Conservation (phyloP, 768 basidiomycete species). For the Naganishia antarctica region DNA sequence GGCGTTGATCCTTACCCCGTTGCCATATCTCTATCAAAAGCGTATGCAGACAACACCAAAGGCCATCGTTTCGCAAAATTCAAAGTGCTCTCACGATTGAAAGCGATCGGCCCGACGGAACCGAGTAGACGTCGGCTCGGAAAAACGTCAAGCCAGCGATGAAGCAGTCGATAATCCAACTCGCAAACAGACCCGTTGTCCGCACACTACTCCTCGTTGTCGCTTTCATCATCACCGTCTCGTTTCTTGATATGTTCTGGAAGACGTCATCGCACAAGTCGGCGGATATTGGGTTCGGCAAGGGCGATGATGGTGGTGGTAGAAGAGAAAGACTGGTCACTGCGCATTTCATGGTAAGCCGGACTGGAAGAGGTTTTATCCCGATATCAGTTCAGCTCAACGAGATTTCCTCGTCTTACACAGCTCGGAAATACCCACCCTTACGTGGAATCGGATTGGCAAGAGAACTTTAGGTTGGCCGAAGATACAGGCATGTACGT, state of each 20-base stretch:
- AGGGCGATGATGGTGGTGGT: neutral
- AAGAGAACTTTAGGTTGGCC: constrained; percentile 37
- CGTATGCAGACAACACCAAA: too few species aligned
- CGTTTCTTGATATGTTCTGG: constrained; percentile 28
- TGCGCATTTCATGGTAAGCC: constrained; percentile 49
- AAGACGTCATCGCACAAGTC: neutral
- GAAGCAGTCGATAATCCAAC: neutral
- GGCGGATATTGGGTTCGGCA: neutral
- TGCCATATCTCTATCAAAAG: too few species aligned
- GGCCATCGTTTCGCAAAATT: too few species aligned
- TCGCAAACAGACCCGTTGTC: constrained; percentile 23
- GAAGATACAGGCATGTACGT: constrained; percentile 41
- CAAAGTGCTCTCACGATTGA: too few species aligned
- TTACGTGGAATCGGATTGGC: constrained; percentile 42
- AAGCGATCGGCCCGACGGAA: too few species aligned
- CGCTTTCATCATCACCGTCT: constrained; percentile 18
- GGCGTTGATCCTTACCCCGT: too few species aligned
- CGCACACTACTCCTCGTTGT: constrained; percentile 23
- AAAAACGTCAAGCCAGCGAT: too few species aligned
- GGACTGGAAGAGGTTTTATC: too few species aligned
- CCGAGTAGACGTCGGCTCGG: too few species aligned
- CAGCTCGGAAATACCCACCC: constrained; percentile 49
- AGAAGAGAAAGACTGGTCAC: constrained; percentile 33
- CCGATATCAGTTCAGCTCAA: neutral
- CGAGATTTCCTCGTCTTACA: neutral